phyloP scores from a whole-genome alignment of 805 yeast genomes.

The Nakazawaea holstii region DNA sequence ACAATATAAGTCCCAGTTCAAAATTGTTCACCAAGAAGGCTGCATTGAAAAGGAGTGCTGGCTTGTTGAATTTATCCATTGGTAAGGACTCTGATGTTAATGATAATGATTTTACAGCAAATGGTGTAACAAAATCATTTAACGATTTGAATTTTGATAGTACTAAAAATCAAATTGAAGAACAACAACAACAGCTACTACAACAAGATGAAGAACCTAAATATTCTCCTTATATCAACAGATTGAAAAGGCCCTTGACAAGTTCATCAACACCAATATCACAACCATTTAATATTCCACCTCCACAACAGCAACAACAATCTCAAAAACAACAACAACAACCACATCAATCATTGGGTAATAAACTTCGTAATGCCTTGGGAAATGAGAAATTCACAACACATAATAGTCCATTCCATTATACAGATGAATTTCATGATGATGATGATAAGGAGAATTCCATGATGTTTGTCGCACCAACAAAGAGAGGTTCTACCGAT shows the following conservation, averaged over 20 bases:
- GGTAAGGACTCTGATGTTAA: slow-evolving; percentile 21
- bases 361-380: slow-evolving; percentile 7
- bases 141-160: slow-evolving; percentile 26
- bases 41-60: slow-evolving; percentile 45
- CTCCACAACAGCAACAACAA: not conserved
- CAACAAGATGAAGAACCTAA: not conserved
- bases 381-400: slow-evolving; percentile 4
- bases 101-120: slow-evolving; percentile 9
- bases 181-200: too few relatives aligned
- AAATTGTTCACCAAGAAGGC: slow-evolving; percentile 19
- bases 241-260: slow-evolving; percentile 8
- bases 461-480: slow-evolving; percentile 6
- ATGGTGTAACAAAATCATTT: slow-evolving; percentile 27
- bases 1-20: slow-evolving; percentile 5
- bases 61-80: slow-evolving; percentile 43
- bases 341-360: not conserved
- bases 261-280: slow-evolving; percentile 6
- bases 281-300: slow-evolving; percentile 6
- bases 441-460: slow-evolving; percentile 2
- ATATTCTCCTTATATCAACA: slow-evolving; percentile 7
- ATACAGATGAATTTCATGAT: not conserved
- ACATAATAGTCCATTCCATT: not conserved
- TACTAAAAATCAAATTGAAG: not conserved
- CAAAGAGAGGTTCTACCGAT: slow-evolving; percentile 10
- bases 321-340: not conserved